Evolutionary conservation across 225 moss, liverwort and hornwort genomes (phyloP).

Genomic region (Anthoceros angustus): DNA sequence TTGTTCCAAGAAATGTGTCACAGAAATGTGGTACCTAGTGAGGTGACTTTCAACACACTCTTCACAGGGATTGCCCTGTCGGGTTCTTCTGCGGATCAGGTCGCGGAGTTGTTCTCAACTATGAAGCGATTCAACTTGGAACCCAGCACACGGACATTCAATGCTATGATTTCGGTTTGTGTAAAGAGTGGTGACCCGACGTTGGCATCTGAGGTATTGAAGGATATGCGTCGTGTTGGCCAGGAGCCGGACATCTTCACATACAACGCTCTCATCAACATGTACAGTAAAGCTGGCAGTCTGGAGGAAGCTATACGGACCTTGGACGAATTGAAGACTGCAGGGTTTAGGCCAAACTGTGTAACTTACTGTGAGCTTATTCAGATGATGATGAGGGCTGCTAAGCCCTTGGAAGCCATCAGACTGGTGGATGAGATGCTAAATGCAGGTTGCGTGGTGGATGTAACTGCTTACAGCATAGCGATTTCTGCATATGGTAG

Average conservation of each 20-base stretch:
- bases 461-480: constrained; percentile 52
- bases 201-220: constrained; percentile 37
- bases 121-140: constrained; percentile 47
- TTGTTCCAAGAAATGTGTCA: constrained; percentile 53
- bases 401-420: constrained; percentile 42
- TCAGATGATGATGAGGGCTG: constrained; percentile 48
- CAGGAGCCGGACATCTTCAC: constrained; percentile 53
- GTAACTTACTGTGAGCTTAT: constrained; percentile 69
- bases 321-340: constrained; percentile 22
- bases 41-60: constrained; percentile 70
- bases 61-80: constrained; percentile 49
- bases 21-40: constrained; percentile 49
- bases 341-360: constrained; percentile 48
- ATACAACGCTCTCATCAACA: constrained; percentile 53
- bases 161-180: constrained; percentile 44
- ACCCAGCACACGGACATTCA: constrained; percentile 56
- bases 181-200: constrained; percentile 35
- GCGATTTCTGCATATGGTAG: constrained; percentile 58
- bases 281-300: constrained; percentile 45
- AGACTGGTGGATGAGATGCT: constrained; percentile 51
- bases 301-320: constrained; percentile 43
- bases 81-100: constrained; percentile 38
- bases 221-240: constrained; percentile 55
- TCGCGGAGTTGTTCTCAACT: constrained; percentile 43
- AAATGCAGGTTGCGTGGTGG: constrained; percentile 45